Percentiles rank a stretch among this genome's conserved stretches.
These are phyloP conservation scores for Aspergillus transmontanensis DNA, from an alignment of 2,329 filamentous ascomycete species.

Conservation along the genomic window DNA sequence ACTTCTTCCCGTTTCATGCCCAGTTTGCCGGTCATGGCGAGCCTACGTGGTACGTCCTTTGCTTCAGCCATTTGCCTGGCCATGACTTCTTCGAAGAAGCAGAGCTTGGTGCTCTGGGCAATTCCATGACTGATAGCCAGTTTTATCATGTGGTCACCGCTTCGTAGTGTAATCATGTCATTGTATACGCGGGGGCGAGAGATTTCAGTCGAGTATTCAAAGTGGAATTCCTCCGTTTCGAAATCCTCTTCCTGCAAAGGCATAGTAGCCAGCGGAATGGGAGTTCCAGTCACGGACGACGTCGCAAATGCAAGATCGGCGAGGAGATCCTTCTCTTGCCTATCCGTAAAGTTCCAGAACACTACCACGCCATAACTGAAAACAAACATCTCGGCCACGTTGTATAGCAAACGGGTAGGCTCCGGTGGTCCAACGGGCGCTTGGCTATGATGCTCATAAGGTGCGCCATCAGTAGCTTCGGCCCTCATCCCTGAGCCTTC, in stretches of 20 bases:
- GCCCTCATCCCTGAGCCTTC: slow-evolving; percentile 15
- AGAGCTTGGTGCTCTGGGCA: slow-evolving; percentile 93
- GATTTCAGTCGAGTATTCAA: slow-evolving; percentile 88
- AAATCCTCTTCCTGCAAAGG: slow-evolving; percentile 87
- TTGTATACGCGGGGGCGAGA: slow-evolving; percentile 92
- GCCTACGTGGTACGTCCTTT: slow-evolving; percentile 84
- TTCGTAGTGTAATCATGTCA: slow-evolving; percentile 97
- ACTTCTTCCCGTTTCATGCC: slow-evolving; percentile 92
- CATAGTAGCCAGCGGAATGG: slow-evolving; percentile 70
- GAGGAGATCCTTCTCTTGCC: slow-evolving; percentile 93
- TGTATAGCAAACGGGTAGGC: slow-evolving; percentile 69
- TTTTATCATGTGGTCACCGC: slow-evolving; percentile 98
- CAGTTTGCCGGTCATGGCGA: slow-evolving; percentile 85
- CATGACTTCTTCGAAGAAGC: slow-evolving; percentile 96
- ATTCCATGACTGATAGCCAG: slow-evolving; percentile 97
- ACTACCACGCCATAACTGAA: slow-evolving; percentile 97
- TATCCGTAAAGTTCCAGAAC: slow-evolving; percentile 97
- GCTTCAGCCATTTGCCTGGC: slow-evolving; percentile 89
- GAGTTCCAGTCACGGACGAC: slow-evolving; percentile 40
- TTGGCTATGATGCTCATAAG: slow-evolving; percentile 35
- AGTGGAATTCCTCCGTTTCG: slow-evolving; percentile 97
- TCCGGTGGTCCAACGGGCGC: slow-evolving; percentile 49
- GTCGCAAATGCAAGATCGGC: slow-evolving; percentile 87
- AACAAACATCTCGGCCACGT: slow-evolving; percentile 89
- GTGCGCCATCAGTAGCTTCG: slow-evolving; percentile 17